A percentile compares a stretch with the other conserved stretches of the same genome.
Conservation (phyloP, 1,139 yeast genomes). For the Lipomyces yarrowii region DNA sequence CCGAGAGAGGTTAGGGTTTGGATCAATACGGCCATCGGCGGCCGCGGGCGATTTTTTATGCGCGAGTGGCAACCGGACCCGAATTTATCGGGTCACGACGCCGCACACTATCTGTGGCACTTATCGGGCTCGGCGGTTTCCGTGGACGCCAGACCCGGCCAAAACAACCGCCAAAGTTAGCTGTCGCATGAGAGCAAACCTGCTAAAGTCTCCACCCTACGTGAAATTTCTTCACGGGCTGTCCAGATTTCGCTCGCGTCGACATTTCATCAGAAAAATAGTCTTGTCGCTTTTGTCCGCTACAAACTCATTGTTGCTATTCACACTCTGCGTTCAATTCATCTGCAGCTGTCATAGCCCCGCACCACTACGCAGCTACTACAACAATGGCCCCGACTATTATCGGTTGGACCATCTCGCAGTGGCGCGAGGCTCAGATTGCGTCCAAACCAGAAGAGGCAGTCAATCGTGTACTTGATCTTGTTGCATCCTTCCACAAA, state of each 20-base stretch:
- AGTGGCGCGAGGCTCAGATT: constrained; percentile 74
- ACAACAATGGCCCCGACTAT: constrained; percentile 19
- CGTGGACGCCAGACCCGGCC: neutral
- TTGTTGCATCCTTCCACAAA: constrained; percentile 46
- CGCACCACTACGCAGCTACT: neutral
- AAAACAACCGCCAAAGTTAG: neutral
- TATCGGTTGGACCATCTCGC: constrained; percentile 62
- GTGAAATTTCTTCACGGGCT: neutral
- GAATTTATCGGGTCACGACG: neutral
- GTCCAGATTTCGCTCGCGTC: neutral
- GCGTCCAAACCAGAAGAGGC: constrained; percentile 67
- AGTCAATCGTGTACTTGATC: constrained; percentile 50
- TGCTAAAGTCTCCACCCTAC: neutral
- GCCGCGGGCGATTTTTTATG: neutral
- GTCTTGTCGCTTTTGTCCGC: neutral
- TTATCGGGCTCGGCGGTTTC: neutral
- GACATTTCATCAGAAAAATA: neutral
- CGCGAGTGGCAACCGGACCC: neutral
- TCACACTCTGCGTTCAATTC: neutral
- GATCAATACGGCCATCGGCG: neutral
- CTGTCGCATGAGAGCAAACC: no score
- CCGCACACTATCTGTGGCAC: neutral
- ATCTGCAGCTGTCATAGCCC: neutral
- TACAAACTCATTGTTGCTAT: neutral
- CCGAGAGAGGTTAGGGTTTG: neutral